Conservation (phyloP, 2,329 filamentous ascomycete species). For the Zasmidium citrigriseum region DNA sequence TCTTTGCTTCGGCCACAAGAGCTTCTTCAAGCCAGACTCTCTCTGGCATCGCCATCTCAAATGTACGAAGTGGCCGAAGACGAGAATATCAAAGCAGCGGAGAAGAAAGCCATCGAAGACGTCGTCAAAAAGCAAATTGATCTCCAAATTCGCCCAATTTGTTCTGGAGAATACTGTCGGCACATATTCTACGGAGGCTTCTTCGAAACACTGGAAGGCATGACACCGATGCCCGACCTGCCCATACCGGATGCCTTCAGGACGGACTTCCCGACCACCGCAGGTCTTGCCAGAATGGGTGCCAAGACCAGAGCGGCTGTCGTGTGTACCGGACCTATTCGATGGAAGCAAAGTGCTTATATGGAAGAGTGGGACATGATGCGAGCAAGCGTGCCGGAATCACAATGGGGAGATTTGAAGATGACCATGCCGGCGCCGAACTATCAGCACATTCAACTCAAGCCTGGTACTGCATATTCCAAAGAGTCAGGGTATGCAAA, state of each 20-base stretch:
- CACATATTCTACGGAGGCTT: constrained; percentile 31
- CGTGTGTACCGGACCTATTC: constrained; percentile 23
- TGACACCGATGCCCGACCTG: constrained; percentile 15
- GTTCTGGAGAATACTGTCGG: constrained; percentile 65
- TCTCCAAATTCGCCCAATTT: constrained; percentile 60
- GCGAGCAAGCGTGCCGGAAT: constrained; percentile 11
- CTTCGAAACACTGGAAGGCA: constrained; percentile 27
- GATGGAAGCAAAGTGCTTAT: constrained; percentile 25
- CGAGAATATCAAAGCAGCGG: constrained; percentile 56
- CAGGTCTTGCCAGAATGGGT: constrained; percentile 19
- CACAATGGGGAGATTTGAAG: constrained; percentile 23
- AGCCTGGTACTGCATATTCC: constrained; percentile 29
- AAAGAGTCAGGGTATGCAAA: constrained; percentile 23
- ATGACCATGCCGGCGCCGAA: constrained; percentile 32
- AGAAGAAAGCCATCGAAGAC: constrained; percentile 64
- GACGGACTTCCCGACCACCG: constrained; percentile 27
- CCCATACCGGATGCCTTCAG: constrained; percentile 25
- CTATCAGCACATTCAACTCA: constrained; percentile 33
- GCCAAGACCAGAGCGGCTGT: constrained; percentile 24
- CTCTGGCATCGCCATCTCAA: constrained; percentile 9
- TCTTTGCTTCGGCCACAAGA: constrained; percentile 65
- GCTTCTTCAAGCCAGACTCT: constrained; percentile 58
- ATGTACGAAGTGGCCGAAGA: constrained; percentile 20
- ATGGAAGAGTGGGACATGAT: constrained; percentile 27
- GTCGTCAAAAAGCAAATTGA: constrained; percentile 65